Evolutionary conservation across 2,329 filamentous ascomycete species (phyloP).

Genomic region (Teratosphaeria epicoccoides): DNA sequence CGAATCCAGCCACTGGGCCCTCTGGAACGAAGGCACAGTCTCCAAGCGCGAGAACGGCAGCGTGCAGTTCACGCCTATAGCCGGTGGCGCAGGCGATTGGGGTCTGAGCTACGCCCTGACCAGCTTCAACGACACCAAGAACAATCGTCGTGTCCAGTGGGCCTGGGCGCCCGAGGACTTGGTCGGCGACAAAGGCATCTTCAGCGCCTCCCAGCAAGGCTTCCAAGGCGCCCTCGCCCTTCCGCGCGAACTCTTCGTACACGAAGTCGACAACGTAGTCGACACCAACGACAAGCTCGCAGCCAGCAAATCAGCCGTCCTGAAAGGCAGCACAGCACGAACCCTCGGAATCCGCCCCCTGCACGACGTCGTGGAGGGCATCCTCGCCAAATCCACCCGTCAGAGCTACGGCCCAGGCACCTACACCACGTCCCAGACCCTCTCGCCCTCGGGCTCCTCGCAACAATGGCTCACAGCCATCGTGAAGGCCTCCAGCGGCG

Average conservation of each 20-base stretch:
- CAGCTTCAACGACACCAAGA: slow-evolving; percentile 39
- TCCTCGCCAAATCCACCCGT: slow-evolving; percentile 23
- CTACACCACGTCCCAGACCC: slow-evolving; percentile 19
- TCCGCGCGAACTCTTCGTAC: slow-evolving; percentile 38
- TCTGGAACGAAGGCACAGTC: slow-evolving; percentile 37
- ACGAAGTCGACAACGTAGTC: slow-evolving; percentile 30
- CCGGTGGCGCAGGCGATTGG: slow-evolving; percentile 35
- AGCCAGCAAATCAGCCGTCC: slow-evolving; percentile 12
- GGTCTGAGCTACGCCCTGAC: slow-evolving; percentile 36
- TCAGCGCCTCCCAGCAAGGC: slow-evolving; percentile 31
- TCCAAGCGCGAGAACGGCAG: slow-evolving; percentile 34
- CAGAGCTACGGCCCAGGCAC: slow-evolving; percentile 15
- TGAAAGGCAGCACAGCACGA: slow-evolving; percentile 28
- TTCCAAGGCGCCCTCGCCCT: slow-evolving; percentile 36
- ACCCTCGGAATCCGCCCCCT: slow-evolving; percentile 36
- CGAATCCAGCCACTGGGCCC: slow-evolving; percentile 31
- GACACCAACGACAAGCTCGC: slow-evolving; percentile 23
- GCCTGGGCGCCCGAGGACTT: slow-evolving; percentile 38
- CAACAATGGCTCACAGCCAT: slow-evolving; percentile 34
- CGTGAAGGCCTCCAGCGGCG: slow-evolving; percentile 26
- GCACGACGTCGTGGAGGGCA: slow-evolving; percentile 33
- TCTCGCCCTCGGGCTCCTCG: slow-evolving; percentile 22
- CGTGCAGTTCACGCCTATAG: slow-evolving; percentile 34
- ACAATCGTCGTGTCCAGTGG: slow-evolving; percentile 38
- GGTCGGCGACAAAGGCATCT: slow-evolving; percentile 26